Evolutionary conservation across 2,329 filamentous ascomycete genomes (phyloP).

Genomic region (Cordyceps cateniannulata): DNA sequence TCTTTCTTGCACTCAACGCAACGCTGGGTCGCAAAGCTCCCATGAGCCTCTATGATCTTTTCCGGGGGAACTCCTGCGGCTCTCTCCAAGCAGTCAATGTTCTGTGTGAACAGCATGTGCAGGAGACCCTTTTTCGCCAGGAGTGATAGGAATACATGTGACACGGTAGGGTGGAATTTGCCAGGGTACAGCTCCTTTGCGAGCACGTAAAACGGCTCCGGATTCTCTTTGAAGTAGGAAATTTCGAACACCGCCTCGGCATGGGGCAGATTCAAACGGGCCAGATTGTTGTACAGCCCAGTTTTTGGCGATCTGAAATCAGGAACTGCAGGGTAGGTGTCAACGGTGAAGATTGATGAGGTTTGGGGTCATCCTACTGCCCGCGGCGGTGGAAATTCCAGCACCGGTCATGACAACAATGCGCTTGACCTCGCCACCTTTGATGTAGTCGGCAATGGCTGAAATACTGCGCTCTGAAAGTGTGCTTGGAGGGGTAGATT

Average conservation of each 20-base stretch:
- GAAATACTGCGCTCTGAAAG: slow-evolving; percentile 63
- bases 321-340: slow-evolving; percentile 53
- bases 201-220: slow-evolving; percentile 84
- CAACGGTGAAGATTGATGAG: not conserved
- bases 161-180: slow-evolving; percentile 79
- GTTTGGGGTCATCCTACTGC: slow-evolving; percentile 41
- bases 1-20: slow-evolving; percentile 79
- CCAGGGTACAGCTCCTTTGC: slow-evolving; percentile 91
- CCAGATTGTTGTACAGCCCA: slow-evolving; percentile 88
- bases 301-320: slow-evolving; percentile 93
- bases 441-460: slow-evolving; percentile 75
- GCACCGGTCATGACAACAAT: slow-evolving; percentile 90
- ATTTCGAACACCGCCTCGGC: slow-evolving; percentile 95
- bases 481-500: slow-evolving; percentile 56
- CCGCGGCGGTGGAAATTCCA: slow-evolving; percentile 72
- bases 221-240: slow-evolving; percentile 75
- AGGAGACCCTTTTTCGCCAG: slow-evolving; percentile 74
- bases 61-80: slow-evolving; percentile 75
- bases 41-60: slow-evolving; percentile 87
- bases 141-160: slow-evolving; percentile 81
- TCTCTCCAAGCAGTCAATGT: slow-evolving; percentile 93
- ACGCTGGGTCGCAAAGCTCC: slow-evolving; percentile 83
- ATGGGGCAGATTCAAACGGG: slow-evolving; percentile 75
- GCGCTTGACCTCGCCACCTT: slow-evolving; percentile 55
- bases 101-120: slow-evolving; percentile 88